These are phyloP conservation scores for Colletotrichum karsti DNA, from an alignment of 2,329 filamentous ascomycete genomes.

Conservation along the genomic window DNA sequence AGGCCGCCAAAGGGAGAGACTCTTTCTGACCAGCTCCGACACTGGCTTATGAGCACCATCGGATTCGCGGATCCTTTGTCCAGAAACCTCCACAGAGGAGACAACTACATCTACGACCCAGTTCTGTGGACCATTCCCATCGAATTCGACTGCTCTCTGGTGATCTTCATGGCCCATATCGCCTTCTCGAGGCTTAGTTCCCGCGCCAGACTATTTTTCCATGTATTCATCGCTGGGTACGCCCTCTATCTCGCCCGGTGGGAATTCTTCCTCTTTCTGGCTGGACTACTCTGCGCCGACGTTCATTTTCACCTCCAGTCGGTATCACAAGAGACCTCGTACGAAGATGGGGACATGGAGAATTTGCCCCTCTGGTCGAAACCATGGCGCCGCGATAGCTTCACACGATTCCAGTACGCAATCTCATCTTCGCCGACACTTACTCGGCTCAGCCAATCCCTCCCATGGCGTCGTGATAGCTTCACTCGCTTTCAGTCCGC, in stretches of 20 bases:
- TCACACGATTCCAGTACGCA: neutral
- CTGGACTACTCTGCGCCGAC: neutral
- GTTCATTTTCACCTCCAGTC: slow-evolving; percentile 40
- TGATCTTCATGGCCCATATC: slow-evolving; percentile 62
- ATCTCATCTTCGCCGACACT: neutral
- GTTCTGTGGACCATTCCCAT: slow-evolving; percentile 71
- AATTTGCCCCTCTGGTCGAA: neutral
- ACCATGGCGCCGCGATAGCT: neutral
- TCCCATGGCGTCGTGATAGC: neutral
- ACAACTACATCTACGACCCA: slow-evolving; percentile 54
- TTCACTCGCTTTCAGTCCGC: neutral
- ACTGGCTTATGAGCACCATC: slow-evolving; percentile 57
- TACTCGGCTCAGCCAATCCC: neutral
- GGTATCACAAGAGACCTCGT: neutral
- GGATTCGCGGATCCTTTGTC: slow-evolving; percentile 58
- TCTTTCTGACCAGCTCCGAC: slow-evolving; percentile 47
- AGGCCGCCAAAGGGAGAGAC: slow-evolving; percentile 32
- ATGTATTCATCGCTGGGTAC: slow-evolving; percentile 51
- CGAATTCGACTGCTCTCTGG: slow-evolving; percentile 66
- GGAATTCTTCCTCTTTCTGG: slow-evolving; percentile 22
- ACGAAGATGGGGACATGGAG: neutral
- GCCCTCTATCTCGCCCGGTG: slow-evolving; percentile 34
- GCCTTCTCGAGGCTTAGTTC: slow-evolving; percentile 57
- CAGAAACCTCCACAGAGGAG: slow-evolving; percentile 44
- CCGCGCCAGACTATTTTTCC: slow-evolving; percentile 48